A percentile compares a stretch with the other conserved stretches of the same genome.
Conservation (phyloP, 2,329 filamentous ascomycete genomes). For the Fusarium lyarnte region DNA sequence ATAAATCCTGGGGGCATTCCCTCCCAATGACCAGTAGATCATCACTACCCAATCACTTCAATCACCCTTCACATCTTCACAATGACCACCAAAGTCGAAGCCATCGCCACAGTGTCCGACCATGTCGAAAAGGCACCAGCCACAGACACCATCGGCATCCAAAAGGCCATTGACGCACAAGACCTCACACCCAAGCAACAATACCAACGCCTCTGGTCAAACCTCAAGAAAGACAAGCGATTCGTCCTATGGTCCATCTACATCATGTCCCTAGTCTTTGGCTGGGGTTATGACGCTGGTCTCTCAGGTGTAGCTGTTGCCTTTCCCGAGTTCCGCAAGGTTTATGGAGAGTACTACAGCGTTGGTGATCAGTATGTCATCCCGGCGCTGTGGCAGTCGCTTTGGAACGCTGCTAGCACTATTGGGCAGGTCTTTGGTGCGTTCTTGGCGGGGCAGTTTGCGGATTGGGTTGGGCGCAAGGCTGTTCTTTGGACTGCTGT, state of each 20-base stretch:
- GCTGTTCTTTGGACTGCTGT: conserved; percentile 41
- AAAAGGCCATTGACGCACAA: conserved; percentile 20
- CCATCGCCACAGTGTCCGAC: background rate
- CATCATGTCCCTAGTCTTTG: conserved; percentile 48
- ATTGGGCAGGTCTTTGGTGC: conserved; percentile 46
- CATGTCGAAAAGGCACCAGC: conserved; percentile 2
- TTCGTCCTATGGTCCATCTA: conserved; percentile 44
- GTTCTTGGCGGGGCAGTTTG: conserved; percentile 42
- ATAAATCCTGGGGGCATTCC: background rate
- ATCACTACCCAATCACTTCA: background rate
- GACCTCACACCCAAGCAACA: conserved; percentile 42
- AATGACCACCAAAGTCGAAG: conserved; percentile 6
- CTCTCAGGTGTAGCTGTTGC: conserved; percentile 49
- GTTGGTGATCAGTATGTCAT: conserved; percentile 46
- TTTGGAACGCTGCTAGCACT: conserved; percentile 51
- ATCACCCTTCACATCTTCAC: background rate
- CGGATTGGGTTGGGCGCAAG: conserved; percentile 37
- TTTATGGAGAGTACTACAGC: conserved; percentile 47
- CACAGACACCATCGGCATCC: background rate
- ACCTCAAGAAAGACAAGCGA: conserved; percentile 42
- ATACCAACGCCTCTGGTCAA: conserved; percentile 42
- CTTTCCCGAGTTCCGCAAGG: conserved; percentile 48
- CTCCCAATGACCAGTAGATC: fast-evolving
- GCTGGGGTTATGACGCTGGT: conserved; percentile 50
- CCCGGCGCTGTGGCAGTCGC: conserved; percentile 50